phyloP scores from a whole-genome alignment of 2,329 filamentous ascomycete genomes.

The Aspergillus nomiae region DNA sequence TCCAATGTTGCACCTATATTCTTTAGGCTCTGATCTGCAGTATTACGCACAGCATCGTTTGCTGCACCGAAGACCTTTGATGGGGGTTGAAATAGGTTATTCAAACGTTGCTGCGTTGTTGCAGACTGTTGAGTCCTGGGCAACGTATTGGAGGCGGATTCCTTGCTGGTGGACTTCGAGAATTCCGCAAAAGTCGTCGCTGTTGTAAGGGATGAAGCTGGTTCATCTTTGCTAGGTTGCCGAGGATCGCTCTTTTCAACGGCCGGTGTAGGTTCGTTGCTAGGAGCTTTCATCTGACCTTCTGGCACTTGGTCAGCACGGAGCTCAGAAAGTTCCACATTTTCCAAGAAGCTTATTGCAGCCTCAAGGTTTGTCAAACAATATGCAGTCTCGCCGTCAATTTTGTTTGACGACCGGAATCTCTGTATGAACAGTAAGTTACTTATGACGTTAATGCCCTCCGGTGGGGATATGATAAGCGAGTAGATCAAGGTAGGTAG shows the following conservation, averaged over 20 bases:
- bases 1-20: conserved; percentile 88
- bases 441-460: conserved; percentile 85
- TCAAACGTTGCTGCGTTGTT: conserved; percentile 70
- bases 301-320: conserved; percentile 75
- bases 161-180: conserved; percentile 29
- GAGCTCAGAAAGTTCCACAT: conserved; percentile 87
- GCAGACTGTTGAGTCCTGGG: conserved; percentile 31
- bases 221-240: conserved; percentile 25
- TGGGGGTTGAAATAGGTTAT: conserved; percentile 82
- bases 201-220: conserved; percentile 30
- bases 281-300: conserved; percentile 62
- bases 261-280: conserved; percentile 24
- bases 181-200: conserved; percentile 34
- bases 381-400: conserved; percentile 93
- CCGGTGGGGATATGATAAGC: conserved; percentile 84
- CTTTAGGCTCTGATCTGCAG: conserved; percentile 88
- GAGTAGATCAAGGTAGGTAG: conserved; percentile 96
- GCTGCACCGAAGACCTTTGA: conserved; percentile 79
- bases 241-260: conserved; percentile 30
- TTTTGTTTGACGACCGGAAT: conserved; percentile 81
- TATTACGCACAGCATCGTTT: conserved; percentile 80
- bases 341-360: conserved; percentile 90
- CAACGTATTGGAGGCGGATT: conserved; percentile 35
- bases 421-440: conserved; percentile 93
- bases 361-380: conserved; percentile 96